These are phyloP conservation scores for Podospora australis DNA, from an alignment of 495 filamentous ascomycete genomes.

Conservation along the genomic window DNA sequence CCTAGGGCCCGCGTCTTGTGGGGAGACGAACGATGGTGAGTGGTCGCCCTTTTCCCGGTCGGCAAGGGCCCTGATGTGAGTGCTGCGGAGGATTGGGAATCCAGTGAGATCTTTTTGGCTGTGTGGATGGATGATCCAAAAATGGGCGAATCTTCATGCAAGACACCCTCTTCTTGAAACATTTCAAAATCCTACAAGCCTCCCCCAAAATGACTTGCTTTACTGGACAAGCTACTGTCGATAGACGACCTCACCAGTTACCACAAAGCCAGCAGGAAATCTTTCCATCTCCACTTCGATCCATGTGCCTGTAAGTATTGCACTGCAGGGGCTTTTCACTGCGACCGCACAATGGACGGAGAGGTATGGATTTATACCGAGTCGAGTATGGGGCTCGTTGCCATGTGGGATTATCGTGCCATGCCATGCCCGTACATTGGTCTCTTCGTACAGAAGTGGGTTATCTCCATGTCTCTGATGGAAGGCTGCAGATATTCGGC, in stretches of 20 bases:
- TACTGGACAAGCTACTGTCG: not conserved
- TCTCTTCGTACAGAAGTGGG: too few relatives aligned
- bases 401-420: not conserved
- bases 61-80: too few relatives aligned
- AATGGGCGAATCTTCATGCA: conserved; percentile 6
- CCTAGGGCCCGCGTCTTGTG: not conserved
- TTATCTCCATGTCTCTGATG: too few relatives aligned
- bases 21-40: conserved; percentile 1
- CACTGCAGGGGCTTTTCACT: not conserved
- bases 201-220: not conserved
- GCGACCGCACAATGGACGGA: too few relatives aligned
- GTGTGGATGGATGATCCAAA: not conserved
- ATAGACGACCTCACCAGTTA: not conserved
- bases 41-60: conserved; percentile 6
- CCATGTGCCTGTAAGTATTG: not conserved
- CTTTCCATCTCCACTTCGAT: not conserved
- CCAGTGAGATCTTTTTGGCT: not conserved
- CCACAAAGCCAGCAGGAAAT: not conserved
- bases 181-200: conserved; percentile 4
- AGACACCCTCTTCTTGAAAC: conserved; percentile 5
- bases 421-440: too few relatives aligned
- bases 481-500: too few relatives aligned
- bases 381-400: not conserved
- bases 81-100: not conserved
- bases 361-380: too few relatives aligned